Conservation (phyloP, 179 eudicot genomes). For the Heliamphora pulchella region DNA sequence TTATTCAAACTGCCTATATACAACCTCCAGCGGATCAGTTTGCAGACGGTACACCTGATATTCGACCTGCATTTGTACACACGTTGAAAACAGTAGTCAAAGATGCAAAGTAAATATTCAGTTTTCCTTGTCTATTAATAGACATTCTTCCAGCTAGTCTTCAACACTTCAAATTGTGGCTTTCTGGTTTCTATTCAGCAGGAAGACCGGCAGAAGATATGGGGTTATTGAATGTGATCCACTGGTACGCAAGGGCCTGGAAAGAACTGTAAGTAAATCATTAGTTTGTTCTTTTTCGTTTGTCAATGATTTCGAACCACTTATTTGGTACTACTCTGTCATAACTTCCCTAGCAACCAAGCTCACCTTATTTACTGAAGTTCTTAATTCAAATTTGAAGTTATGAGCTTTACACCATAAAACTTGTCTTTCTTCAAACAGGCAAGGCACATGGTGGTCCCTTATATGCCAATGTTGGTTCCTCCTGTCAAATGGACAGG, state of each 20-base stretch:
- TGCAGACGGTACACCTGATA: conserved; percentile 55
- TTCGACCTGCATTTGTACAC: conserved; percentile 91
- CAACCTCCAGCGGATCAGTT: conserved; percentile 67
- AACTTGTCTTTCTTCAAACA: conserved; percentile 27
- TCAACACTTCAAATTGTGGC: conserved; percentile 5
- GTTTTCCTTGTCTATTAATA: neutral
- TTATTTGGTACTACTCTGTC: neutral
- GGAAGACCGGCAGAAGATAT: conserved; percentile 54
- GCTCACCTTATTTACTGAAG: neutral
- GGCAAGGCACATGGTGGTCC: conserved; percentile 97
- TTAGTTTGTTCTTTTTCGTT: neutral
- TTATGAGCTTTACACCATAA: neutral
- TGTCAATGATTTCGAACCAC: neutral
- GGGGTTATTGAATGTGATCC: conserved; percentile 90
- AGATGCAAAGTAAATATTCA: conserved; percentile 43
- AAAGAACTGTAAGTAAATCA: conserved; percentile 59
- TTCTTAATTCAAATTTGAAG: conserved; percentile 4
- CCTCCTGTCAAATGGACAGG: conserved; percentile 93
- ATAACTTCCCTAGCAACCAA: neutral
- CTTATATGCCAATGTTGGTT: conserved; percentile 96
- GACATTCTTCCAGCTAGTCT: neutral
- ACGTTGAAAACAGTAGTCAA: conserved; percentile 39
- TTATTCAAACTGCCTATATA: conserved; percentile 71
- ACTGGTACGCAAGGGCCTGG: conserved; percentile 60
- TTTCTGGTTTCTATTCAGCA: conserved; percentile 25